These are phyloP conservation scores for Monascus purpureus DNA, from an alignment of 495 filamentous ascomycete genomes.

Conservation along the genomic window DNA sequence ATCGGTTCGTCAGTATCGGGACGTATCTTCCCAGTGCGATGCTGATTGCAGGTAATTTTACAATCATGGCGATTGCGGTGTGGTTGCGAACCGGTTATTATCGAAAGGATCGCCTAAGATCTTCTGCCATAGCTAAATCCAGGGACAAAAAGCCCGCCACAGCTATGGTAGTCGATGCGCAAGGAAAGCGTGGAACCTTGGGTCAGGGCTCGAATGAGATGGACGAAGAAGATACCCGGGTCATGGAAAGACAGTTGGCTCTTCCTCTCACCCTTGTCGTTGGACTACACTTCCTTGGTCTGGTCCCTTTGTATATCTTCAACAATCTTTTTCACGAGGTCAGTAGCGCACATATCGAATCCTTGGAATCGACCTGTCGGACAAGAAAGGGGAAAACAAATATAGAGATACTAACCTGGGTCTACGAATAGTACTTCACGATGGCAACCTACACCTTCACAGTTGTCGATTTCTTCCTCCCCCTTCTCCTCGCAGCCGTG, in stretches of 20 bases:
- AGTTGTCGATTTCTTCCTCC: conserved; percentile 42
- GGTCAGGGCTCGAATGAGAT: conserved; percentile 8
- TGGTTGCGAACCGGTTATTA: conserved; percentile 72
- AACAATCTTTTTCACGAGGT: conserved; percentile 58
- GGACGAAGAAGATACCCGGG: conserved; percentile 9
- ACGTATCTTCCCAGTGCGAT: conserved; percentile 96
- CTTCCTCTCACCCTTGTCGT: conserved; percentile 62
- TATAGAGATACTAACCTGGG: too few species aligned
- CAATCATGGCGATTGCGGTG: conserved; percentile 81
- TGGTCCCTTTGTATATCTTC: conserved; percentile 76
- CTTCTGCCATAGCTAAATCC: conserved; percentile 7
- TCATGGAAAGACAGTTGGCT: conserved; percentile 60
- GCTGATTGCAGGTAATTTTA: conserved; percentile 87
- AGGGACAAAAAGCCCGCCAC: conserved; percentile 12
- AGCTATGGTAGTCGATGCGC: background rate
- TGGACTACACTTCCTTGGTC: conserved; percentile 58
- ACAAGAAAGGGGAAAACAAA: too few species aligned
- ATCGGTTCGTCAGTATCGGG: conserved; percentile 93
- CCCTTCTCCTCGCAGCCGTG: conserved; percentile 39
- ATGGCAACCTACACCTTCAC: conserved; percentile 36
- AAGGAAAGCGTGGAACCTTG: conserved; percentile 14
- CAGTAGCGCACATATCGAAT: too few species aligned
- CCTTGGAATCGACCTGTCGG: too few species aligned
- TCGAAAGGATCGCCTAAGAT: conserved; percentile 10
- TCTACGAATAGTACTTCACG: conserved; percentile 47